Evolutionary conservation across 2,329 filamentous ascomycete genomes (phyloP).

Genomic region (Keithomyces neogunnii): DNA sequence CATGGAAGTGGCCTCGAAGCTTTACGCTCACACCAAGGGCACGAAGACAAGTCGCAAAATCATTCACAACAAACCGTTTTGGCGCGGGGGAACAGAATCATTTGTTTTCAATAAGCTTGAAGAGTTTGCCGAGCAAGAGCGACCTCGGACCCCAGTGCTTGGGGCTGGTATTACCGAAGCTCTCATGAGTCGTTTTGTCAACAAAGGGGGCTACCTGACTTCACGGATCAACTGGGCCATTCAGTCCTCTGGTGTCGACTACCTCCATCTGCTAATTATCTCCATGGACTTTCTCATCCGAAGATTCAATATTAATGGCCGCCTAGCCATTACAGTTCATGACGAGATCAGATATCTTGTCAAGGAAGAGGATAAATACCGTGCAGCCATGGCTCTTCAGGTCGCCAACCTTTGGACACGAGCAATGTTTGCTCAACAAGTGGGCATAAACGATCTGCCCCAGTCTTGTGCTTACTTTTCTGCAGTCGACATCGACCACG

Average conservation of each 20-base stretch:
- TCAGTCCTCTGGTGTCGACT: constrained; percentile 94
- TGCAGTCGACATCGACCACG: constrained; percentile 88
- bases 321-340: constrained; percentile 88
- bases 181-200: constrained; percentile 78
- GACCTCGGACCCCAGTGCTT: constrained; percentile 81
- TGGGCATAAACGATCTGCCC: constrained; percentile 90
- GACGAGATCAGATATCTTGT: constrained; percentile 96
- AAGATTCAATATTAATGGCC: constrained; percentile 75
- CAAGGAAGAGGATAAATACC: constrained; percentile 75
- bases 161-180: constrained; percentile 96
- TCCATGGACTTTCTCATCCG: constrained; percentile 89
- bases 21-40: constrained; percentile 88
- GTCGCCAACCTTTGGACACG: constrained; percentile 93
- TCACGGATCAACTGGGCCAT: constrained; percentile 99
- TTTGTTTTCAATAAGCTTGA: constrained; percentile 98
- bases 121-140: constrained; percentile 92
- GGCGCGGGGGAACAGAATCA: constrained; percentile 92
- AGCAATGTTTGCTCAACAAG: constrained; percentile 94
- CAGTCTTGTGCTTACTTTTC: constrained; percentile 95
- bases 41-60: constrained; percentile 69
- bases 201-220: constrained; percentile 86
- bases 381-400: constrained; percentile 85
- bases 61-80: constrained; percentile 71
- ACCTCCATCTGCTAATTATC: constrained; percentile 87
- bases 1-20: constrained; percentile 60